Evolutionary conservation across 106 monocot genomes (phyloP), one percentile per base, ranked within the genome.

Genomic region (Dendrobium catenatum): DNA sequence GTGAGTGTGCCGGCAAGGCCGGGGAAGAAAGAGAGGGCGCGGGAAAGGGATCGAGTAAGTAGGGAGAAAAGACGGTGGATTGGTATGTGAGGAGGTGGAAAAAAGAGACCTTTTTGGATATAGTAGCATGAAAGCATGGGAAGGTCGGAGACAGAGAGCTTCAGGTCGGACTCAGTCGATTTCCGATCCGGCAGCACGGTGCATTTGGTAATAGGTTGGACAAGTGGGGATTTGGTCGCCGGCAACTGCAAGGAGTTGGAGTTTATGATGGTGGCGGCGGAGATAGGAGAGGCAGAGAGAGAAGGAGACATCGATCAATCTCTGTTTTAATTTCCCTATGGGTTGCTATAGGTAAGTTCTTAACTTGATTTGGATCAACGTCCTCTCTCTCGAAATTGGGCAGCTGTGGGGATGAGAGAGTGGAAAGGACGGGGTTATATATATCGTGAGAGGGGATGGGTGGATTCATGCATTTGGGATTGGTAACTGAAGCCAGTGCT

Each of bases 51-150:
- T 51, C 27, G 54, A 26, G 26, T n/a, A 77, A 98, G 91, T 20
- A 86, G 89, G 76, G 85, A 19, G 15, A 91, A 17, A 47, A 90
- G 68, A 24, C 27, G 26, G 42, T 59, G 58, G 42, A 79, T 74
- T 58, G 87, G 83, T 42, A 80, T 29, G 24, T 84, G 81, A 0
- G 92, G 87, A 5, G 47, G 59, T 18, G 93, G 59, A 80, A 92
- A 93, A 80, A 98, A 87, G 81, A 92, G 89, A 9, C 97, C 97
- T 75, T 94, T 98, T 76, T 94, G 94, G 82, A 98, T 98, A 87
- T 98, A 98, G 79, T 93, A 86, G 90, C 90, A 88, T 31, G 95
- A 93, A 58, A 94, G 92, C 97, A 94, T 97, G 80, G 97, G 92
- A 44, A 93, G 86, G 84, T 93, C 95, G 44, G 93, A 96, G 74